Evolutionary conservation across 2,329 filamentous ascomycete genomes (phyloP).

Genomic region (Alternaria infectoria): DNA sequence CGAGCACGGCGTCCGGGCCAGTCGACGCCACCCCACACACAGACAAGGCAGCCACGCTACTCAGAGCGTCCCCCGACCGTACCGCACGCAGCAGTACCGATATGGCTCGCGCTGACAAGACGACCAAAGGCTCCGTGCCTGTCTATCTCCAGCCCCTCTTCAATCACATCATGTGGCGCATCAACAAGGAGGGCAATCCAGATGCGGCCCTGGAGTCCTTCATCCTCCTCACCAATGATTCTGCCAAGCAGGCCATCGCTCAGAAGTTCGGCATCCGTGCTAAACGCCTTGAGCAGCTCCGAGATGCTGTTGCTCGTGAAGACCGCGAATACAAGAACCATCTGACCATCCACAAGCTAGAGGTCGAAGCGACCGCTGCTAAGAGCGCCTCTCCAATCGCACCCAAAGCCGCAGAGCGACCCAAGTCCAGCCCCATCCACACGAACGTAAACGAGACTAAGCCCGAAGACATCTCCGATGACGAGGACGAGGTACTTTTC

Average conservation of each 20-base stretch:
- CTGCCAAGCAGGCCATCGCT: slow-evolving; percentile 53
- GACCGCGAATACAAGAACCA: slow-evolving; percentile 56
- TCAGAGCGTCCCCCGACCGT: slow-evolving; percentile 30
- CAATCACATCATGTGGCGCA: slow-evolving; percentile 60
- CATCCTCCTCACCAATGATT: slow-evolving; percentile 60
- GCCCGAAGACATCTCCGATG: slow-evolving; percentile 36
- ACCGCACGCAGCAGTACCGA: slow-evolving; percentile 41
- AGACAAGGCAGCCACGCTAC: slow-evolving; percentile 11
- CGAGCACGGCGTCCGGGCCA: slow-evolving; percentile 28
- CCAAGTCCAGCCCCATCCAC: slow-evolving; percentile 35
- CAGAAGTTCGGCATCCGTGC: slow-evolving; percentile 58
- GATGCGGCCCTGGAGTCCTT: slow-evolving; percentile 57
- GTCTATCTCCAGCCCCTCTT: slow-evolving; percentile 54
- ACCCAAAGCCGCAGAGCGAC: slow-evolving; percentile 28
- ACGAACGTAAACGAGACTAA: slow-evolving; percentile 22
- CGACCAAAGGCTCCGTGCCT: slow-evolving; percentile 45
- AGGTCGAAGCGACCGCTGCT: slow-evolving; percentile 33
- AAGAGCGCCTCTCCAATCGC: slow-evolving; percentile 20
- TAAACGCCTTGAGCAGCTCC: slow-evolving; percentile 58
- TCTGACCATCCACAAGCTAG: slow-evolving; percentile 46
- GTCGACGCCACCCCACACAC: slow-evolving; percentile 36
- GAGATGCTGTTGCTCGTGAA: slow-evolving; percentile 56
- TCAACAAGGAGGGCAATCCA: slow-evolving; percentile 57
- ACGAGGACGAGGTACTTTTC: slow-evolving; percentile 49
- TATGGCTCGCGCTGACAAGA: slow-evolving; percentile 27